Conservation (phyloP, 495 filamentous ascomycete species). For the Aspergillus leporis region DNA sequence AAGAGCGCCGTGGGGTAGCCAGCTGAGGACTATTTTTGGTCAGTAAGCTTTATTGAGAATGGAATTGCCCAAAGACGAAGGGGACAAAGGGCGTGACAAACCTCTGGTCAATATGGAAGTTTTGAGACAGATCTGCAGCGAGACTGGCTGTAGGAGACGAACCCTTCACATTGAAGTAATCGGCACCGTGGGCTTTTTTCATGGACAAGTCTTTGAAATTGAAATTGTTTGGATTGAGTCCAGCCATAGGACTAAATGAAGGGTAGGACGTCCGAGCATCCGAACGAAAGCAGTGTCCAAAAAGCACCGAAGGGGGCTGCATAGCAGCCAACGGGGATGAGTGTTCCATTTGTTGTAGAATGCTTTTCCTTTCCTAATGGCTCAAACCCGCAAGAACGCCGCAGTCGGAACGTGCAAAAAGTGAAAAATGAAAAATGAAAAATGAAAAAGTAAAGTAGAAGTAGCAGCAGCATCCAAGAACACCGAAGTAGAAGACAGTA, state of each 20-base stretch:
- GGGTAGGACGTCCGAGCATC: conserved; percentile 54
- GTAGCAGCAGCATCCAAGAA: background rate
- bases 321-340: conserved; percentile 94
- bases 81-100: conserved; percentile 36
- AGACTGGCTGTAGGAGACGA: conserved; percentile 90
- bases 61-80: conserved; percentile 6
- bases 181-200: conserved; percentile 52
- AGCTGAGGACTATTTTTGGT: conserved; percentile 74
- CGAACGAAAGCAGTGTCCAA: conserved; percentile 54
- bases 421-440: background rate
- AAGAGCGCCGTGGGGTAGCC: conserved; percentile 86
- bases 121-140: conserved; percentile 91
- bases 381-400: conserved; percentile 6
- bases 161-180: conserved; percentile 83
- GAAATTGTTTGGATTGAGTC: conserved; percentile 64
- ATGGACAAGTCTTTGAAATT: conserved; percentile 72
- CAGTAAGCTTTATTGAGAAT: conserved; percentile 19
- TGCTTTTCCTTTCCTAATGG: conserved; percentile 4
- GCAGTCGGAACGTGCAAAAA: background rate
- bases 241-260: conserved; percentile 48
- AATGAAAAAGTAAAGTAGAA: conserved; percentile 9
- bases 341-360: conserved; percentile 66
- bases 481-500: background rate
- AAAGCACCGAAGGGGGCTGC: conserved; percentile 72
- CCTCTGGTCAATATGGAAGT: conserved; percentile 94